Evolutionary conservation across 139 green algal genomes (phyloP), one percentile per base, ranked within the genome.

Genomic region (Chlamydomonas sphaeroides): DNA sequence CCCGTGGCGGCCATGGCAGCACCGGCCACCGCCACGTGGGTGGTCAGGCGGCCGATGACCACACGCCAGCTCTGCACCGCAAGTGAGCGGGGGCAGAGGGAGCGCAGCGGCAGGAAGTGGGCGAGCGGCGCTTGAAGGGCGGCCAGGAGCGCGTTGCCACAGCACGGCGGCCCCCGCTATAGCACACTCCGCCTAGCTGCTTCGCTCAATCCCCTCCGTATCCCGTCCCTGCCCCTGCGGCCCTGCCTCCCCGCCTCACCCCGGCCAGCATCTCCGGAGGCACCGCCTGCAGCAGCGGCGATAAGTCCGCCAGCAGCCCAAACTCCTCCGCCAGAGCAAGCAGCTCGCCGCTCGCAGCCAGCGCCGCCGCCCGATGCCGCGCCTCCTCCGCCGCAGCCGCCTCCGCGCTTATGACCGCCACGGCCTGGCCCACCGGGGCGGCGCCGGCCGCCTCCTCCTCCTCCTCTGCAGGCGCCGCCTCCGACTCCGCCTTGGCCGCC

Each of bases 221-320:
- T 26, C 53, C 53, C 18, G 15, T 5, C 17, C 18, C 21, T 18
- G 53, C 53, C 53, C 53, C 53, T 30, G 32, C 66, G 8, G 18
- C 6, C 41, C 39, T 14, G 36, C 20, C 23, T 35, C 41, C 2
- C 41, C 18, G n/a, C n/a, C 18, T n/a, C 74, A 33, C 74, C 59
- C 48, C 30, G 0, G 1, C 3, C 7, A 68, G 15, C 30, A 26
- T 25, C 28, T 69, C 56, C 18, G 5, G 18, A 1, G 59, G 33
- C 74, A 80, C 5, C 18, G 7, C 2, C 38, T 62, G 17, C 57
- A 80, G 74, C 41, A 80, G 39, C 74, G 74, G 74, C 74, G 28
- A 6, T 41, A 62, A 4, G 3, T 62, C 59, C 59, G 5, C 18
- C 20, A 61, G 39, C 59, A 80, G 74, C 14, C 61, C 72, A 26